Percentiles rank a stretch among this genome's conserved stretches.
These are phyloP conservation scores for Umbelopsis sp. DNA, from an alignment of 371 early-diverging fungal genomes.

Conservation along the genomic window DNA sequence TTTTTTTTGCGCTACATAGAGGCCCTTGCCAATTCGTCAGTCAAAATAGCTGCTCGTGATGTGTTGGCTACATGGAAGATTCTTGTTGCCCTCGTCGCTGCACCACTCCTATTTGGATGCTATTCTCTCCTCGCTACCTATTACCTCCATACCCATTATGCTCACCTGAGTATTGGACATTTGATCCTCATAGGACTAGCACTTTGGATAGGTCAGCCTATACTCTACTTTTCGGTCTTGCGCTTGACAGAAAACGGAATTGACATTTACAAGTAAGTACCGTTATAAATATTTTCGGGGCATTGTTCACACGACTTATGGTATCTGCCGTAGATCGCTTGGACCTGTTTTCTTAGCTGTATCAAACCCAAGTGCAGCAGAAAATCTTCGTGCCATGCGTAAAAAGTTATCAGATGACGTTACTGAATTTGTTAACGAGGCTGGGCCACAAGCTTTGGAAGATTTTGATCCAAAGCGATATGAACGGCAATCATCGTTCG, in stretches of 20 bases:
- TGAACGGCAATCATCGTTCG: background rate
- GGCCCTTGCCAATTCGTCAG: constrained; percentile 77
- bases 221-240: constrained; percentile 56
- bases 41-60: constrained; percentile 85
- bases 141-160: constrained; percentile 22
- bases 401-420: constrained; percentile 35
- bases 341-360: constrained; percentile 31
- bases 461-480: constrained; percentile 37
- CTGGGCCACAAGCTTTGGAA: constrained; percentile 36
- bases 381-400: constrained; percentile 31
- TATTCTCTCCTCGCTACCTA: constrained; percentile 50
- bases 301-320: too few relatives aligned
- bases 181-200: constrained; percentile 16
- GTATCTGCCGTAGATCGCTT: constrained; percentile 25
- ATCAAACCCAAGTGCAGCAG: constrained; percentile 28
- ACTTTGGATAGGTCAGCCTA: constrained; percentile 49
- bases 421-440: constrained; percentile 44
- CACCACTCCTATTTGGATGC: constrained; percentile 64
- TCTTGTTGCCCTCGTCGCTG: constrained; percentile 60
- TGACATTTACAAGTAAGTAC: constrained; percentile 55
- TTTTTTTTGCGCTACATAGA: constrained; percentile 41
- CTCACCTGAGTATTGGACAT: background rate
- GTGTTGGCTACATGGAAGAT: constrained; percentile 92
- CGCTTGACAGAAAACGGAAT: constrained; percentile 61
- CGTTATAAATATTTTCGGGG: too few relatives aligned